These are phyloP conservation scores for Quercus rubra DNA, from an alignment of 306 rosid genomes.

Conservation along the genomic window DNA sequence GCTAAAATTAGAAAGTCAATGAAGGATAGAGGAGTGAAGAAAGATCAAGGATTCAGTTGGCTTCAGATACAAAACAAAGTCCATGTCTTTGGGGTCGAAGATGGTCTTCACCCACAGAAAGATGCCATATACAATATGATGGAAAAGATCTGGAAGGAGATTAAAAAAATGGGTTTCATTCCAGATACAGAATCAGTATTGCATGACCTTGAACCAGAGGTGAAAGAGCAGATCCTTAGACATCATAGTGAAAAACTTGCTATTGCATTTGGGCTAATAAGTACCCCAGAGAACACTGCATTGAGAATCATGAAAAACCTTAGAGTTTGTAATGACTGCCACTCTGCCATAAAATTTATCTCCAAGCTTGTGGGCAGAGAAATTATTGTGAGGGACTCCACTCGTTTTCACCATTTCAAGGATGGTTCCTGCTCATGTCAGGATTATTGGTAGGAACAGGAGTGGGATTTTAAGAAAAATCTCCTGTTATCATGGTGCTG, in stretches of 20 bases:
- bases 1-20: constrained; percentile 76
- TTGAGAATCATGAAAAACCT: constrained; percentile 83
- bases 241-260: constrained; percentile 87
- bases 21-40: constrained; percentile 83
- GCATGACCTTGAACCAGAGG: constrained; percentile 73
- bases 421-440: constrained; percentile 76
- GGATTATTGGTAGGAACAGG: constrained; percentile 69
- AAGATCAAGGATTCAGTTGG: constrained; percentile 87
- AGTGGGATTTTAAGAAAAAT: constrained; percentile 1
- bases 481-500: constrained; percentile 48
- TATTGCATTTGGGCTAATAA: constrained; percentile 70
- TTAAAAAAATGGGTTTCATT: constrained; percentile 69
- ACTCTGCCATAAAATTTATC: constrained; percentile 78
- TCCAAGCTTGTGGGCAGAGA: constrained; percentile 81
- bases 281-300: constrained; percentile 55
- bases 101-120: constrained; percentile 65
- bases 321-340: constrained; percentile 84
- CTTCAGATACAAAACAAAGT: constrained; percentile 64
- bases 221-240: constrained; percentile 69
- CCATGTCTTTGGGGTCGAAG: constrained; percentile 79
- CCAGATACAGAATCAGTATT: constrained; percentile 54
- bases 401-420: constrained; percentile 86
- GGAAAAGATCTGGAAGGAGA: constrained; percentile 75
- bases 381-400: constrained; percentile 72
- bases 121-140: constrained; percentile 62